Conservation (phyloP, 164 flowering plant species). For the Dillenia turbinata region DNA sequence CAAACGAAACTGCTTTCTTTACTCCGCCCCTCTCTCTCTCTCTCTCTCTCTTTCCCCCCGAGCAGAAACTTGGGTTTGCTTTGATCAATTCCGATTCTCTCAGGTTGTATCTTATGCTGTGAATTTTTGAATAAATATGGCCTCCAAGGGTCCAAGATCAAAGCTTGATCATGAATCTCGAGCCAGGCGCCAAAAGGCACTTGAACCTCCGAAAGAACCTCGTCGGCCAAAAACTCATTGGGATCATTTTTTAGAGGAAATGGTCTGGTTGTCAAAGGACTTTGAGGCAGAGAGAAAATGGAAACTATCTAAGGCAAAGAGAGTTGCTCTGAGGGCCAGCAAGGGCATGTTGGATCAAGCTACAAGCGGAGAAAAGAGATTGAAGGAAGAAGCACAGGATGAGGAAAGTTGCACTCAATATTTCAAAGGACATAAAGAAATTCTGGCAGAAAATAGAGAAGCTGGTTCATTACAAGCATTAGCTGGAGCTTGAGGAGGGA, state of each 20-base stretch:
- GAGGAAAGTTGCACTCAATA: slow-evolving; percentile 84
- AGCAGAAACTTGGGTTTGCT: too few species aligned
- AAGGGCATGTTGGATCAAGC: slow-evolving; percentile 91
- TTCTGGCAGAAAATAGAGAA: slow-evolving; percentile 98
- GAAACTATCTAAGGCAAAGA: slow-evolving; percentile 91
- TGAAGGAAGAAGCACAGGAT: slow-evolving; percentile 96
- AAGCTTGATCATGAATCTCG: slow-evolving; percentile 87
- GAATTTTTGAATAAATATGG: slow-evolving; percentile 42
- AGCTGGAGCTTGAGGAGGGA: slow-evolving; percentile 80
- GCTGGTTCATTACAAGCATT: slow-evolving; percentile 97
- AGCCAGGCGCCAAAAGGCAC: slow-evolving; percentile 86
- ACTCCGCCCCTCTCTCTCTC: too few species aligned
- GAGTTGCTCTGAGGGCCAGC: slow-evolving; percentile 90
- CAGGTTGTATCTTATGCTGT: slow-evolving; percentile 17
- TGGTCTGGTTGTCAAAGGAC: slow-evolving; percentile 99
- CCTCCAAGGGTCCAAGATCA: slow-evolving; percentile 87
- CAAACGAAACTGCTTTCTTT: too few species aligned
- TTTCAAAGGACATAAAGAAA: slow-evolving; percentile 94
- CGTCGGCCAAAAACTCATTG: slow-evolving; percentile 91
- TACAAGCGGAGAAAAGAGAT: slow-evolving; percentile 83
- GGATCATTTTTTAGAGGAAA: slow-evolving; percentile 99
- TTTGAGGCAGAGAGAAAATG: slow-evolving; percentile 98
- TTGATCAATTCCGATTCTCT: too few species aligned
- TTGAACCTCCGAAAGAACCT: slow-evolving; percentile 91
- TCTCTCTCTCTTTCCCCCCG: too few species aligned